These are phyloP conservation scores for Arxiozyma heterogenica DNA, from an alignment of 1,139 yeast genomes.

Conservation along the genomic window DNA sequence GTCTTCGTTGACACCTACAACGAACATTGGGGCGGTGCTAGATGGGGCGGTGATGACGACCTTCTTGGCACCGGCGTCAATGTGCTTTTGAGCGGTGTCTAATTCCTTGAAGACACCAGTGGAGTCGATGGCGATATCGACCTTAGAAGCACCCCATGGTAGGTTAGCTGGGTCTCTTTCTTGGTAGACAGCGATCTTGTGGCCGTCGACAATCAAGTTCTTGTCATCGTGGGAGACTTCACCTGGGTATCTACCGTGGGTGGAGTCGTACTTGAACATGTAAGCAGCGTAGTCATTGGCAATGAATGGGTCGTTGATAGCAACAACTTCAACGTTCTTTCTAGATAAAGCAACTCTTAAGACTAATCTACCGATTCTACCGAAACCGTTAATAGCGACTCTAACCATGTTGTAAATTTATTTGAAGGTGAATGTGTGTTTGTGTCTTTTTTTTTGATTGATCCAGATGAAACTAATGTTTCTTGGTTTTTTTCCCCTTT, in stretches of 20 bases:
- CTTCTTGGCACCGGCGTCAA: constrained; percentile 84
- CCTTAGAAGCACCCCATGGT: constrained; percentile 75
- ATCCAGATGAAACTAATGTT: background rate
- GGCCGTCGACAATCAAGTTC: constrained; percentile 56
- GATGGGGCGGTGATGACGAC: constrained; percentile 84
- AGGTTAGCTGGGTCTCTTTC: constrained; percentile 75
- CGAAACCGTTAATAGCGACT: constrained; percentile 85
- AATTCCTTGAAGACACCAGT: constrained; percentile 79
- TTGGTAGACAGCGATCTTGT: constrained; percentile 59
- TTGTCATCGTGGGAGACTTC: constrained; percentile 57
- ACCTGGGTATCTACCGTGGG: constrained; percentile 72
- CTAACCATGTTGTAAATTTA: constrained; percentile 32
- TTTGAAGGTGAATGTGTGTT: too few species aligned
- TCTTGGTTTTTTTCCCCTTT: background rate
- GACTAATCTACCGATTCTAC: constrained; percentile 79
- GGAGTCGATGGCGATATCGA: constrained; percentile 75
- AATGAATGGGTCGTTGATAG: constrained; percentile 78
- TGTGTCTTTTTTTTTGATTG: background rate
- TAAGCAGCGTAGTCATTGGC: constrained; percentile 76
- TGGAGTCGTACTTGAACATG: constrained; percentile 84
- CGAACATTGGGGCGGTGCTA: constrained; percentile 82
- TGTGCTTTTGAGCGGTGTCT: constrained; percentile 74
- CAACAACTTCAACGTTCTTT: constrained; percentile 65
- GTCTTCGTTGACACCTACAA: constrained; percentile 74
- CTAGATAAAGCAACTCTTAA: constrained; percentile 67